Base-by-base conservation (phyloP, 345 rosid genomes). In the Carallia pectinifolia region DNA sequence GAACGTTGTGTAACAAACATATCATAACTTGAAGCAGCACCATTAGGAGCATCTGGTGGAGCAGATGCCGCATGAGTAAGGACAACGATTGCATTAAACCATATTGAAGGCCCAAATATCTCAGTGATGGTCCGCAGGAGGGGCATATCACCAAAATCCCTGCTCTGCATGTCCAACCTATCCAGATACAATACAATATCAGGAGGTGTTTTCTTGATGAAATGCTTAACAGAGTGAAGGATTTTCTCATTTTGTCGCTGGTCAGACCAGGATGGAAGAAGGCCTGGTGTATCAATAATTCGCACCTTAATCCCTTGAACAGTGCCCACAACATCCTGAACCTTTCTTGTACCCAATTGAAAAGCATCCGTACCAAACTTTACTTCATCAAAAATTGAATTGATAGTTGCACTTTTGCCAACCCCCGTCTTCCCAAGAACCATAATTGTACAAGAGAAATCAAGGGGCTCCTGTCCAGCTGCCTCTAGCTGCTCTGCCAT, bases 11-110 rank as follows among this genome's bases (percentile, higher is more conserved):
- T 92, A 66, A 96, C 98, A 87, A 92, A 96, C 96, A 92, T 87
- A 54, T 96, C 99, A 74, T 96, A 95, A 80, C 96, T 89, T 55
- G 97, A 89, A 67, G 94, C 91, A 71, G 88, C 85, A 62, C 98
- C 99, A 75, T 92, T 90, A 3, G 96, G 98, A 56, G 98, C 99
- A 81, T 95, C 99, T 65, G 99, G 98, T 37, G 99, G 99, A 82
- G 91, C 98, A 73, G 98, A 90, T 54, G 98, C 99, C 0, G 99
- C 99, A 82, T 95, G 99, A 71, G 99, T 95, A 74, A 95, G 81
- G 68, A 94, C 98, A 75, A 95, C 99, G 71, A 95, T 95, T 38
- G 99, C 99, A 84, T 95, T 95, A 76, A 95, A 95, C 99, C 99
- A 95, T 67, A 95, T 88, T 3, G 98, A 87, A 19, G 96, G 91